Evolutionary conservation across 495 filamentous ascomycete genomes (phyloP), one percentile per base, ranked within the genome.

Genomic region (Tuber borchii): DNA sequence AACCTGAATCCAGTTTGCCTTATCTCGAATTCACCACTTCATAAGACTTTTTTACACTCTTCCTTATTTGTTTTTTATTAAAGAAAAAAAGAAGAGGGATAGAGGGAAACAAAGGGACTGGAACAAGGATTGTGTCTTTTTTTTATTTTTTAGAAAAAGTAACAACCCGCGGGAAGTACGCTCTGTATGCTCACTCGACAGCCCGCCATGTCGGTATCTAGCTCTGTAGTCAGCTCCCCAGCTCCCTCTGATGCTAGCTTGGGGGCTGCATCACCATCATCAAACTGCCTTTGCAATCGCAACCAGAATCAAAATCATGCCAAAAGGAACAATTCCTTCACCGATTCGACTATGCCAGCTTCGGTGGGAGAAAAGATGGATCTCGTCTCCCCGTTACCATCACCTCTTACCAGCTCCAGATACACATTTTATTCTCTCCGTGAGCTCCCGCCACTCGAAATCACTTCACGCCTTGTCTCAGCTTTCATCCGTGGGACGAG

Each of bases 401-500:
- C 56, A 10, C 6, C 56, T 34, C 56, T 65, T 34, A 65, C 56
- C 56, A 34, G 12, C 4, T 34, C 56, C 16, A 65, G 56, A 34
- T 65, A 79, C 39, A 78, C 56, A 34, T 78, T 79, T 44, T 79
- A 79, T 76, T 69, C 43, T 14, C 70, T 74, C 34, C 69, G 74
- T 26, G 72, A 75, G 51, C 76, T 45, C 17, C 77, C 77, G 37
- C 69, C 72, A 45, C 43, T 79, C 16, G 77, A 78, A 71, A 72
- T 51, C 1, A 75, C 74, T 20, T 78, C 77, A 31, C 71, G 69
- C 39, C 77, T 76, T 56, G 70, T 78, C 56, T 79, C 77, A 0
- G 77, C 75, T 26, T 79, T 79, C 45, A 70, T 79, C 76, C 77
- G 77, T 14, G 77, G 69, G 39, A 78, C 77, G n/a, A 75, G 77